Percentiles rank a stretch among this genome's conserved stretches.
phyloP scores from a whole-genome alignment of 768 basidiomycete genomes.

The Paxillus rubicundulus region DNA sequence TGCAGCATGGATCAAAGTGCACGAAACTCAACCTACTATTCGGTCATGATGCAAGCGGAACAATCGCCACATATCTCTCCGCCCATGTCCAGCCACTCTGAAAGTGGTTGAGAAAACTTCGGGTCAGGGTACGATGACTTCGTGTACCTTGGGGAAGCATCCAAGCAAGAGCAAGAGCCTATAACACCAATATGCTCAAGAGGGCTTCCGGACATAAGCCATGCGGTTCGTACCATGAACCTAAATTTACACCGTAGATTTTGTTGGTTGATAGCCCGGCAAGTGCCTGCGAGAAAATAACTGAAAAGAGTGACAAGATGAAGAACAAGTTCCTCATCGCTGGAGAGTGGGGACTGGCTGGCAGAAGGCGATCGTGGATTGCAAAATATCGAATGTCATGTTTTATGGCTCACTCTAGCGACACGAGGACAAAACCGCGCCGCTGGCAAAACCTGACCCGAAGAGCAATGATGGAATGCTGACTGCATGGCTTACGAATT shows the following conservation, averaged over 20 bases:
- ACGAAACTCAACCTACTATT: conserved; percentile 48
- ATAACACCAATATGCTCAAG: conserved; percentile 6
- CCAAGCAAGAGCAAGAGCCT: conserved; percentile 80
- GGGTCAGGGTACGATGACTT: not conserved
- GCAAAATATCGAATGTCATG: not conserved
- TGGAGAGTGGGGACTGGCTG: not conserved
- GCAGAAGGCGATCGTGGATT: not conserved
- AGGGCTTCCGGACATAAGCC: not conserved
- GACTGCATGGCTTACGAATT: too few species aligned
- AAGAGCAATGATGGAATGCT: too few species aligned
- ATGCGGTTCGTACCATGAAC: conserved; percentile 49
- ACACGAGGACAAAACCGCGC: too few species aligned
- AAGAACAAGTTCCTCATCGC: conserved; percentile 20
- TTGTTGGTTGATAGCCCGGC: conserved; percentile 34
- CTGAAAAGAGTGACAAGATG: conserved; percentile 10
- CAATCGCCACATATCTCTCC: conserved; percentile 61
- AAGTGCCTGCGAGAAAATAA: conserved; percentile 16
- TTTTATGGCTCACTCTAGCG: too few species aligned
- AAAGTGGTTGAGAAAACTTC: not conserved
- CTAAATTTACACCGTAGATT: conserved; percentile 71
- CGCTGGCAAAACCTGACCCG: too few species aligned
- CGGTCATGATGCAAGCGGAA: conserved; percentile 58
- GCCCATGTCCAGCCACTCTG: conserved; percentile 75
- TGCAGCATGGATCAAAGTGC: not conserved
- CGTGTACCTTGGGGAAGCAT: conserved; percentile 66